Percentiles rank a stretch among this genome's conserved stretches.
phyloP scores from a whole-genome alignment of 352 stramenopile genomes.

The Phytophthora cajani region DNA sequence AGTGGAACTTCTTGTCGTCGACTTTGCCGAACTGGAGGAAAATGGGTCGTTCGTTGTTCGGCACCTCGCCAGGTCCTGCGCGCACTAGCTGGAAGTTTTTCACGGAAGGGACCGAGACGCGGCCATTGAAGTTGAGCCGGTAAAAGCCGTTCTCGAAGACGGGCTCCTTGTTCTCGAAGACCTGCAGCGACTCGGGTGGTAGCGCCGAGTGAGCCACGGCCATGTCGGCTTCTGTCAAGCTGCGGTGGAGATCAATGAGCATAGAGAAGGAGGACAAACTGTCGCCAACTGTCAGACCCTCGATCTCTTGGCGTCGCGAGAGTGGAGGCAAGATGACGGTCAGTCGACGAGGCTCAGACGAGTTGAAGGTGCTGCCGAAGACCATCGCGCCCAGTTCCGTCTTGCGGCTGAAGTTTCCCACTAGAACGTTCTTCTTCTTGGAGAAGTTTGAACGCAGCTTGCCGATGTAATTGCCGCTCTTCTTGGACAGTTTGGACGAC shows the following conservation, averaged over 20 bases:
- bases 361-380: conserved; percentile 60
- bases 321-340: conserved; percentile 59
- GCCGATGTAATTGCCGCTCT: conserved; percentile 90
- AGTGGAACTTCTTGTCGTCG: conserved; percentile 79
- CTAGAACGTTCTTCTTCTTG: conserved; percentile 76
- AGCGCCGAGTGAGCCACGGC: conserved; percentile 35
- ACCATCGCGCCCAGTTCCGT: conserved; percentile 78
- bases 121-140: conserved; percentile 81
- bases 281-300: conserved; percentile 56
- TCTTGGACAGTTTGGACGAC: conserved; percentile 74
- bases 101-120: conserved; percentile 76
- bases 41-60: conserved; percentile 32
- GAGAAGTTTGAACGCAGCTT: conserved; percentile 85
- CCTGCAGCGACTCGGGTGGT: conserved; percentile 33
- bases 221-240: conserved; percentile 16
- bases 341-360: conserved; percentile 55
- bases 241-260: conserved; percentile 58
- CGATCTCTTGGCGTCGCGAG: conserved; percentile 54
- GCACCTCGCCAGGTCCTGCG: conserved; percentile 11
- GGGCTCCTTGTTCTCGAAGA: conserved; percentile 77
- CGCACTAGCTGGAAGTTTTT: conserved; percentile 85
- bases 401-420: conserved; percentile 71
- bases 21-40: conserved; percentile 84
- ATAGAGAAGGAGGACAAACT: conserved; percentile 56
- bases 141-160: conserved; percentile 85